A percentile compares a stretch with the other conserved stretches of the same genome.
These are phyloP conservation scores for Acacia crassicarpa DNA, from an alignment of 306 rosid species.

Conservation along the genomic window DNA sequence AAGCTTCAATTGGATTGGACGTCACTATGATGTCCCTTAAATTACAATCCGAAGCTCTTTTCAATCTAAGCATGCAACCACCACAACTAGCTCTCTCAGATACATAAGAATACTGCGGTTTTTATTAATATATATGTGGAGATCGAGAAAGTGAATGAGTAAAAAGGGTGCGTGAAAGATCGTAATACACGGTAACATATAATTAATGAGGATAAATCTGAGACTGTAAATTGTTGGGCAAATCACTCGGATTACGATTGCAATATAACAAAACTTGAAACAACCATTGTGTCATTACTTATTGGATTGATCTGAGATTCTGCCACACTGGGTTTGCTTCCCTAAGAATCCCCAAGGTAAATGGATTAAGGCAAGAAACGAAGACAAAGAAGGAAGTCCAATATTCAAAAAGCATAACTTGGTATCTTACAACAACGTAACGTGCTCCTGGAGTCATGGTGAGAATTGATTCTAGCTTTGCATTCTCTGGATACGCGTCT, in stretches of 20 bases:
- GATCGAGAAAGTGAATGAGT: too few relatives aligned
- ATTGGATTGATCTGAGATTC: not conserved
- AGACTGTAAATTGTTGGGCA: too few relatives aligned
- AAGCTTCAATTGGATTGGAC: too few relatives aligned
- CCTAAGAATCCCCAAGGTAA: not conserved
- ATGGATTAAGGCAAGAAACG: not conserved
- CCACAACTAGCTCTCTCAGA: too few relatives aligned
- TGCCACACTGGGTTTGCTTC: not conserved
- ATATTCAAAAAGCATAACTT: not conserved
- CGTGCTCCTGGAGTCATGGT: constrained; percentile 19
- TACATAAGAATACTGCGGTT: too few relatives aligned
- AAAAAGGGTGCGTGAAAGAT: too few relatives aligned
- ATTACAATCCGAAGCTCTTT: too few relatives aligned
- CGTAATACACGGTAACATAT: too few relatives aligned
- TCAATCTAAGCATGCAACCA: too few relatives aligned
- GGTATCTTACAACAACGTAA: not conserved
- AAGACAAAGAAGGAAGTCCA: not conserved
- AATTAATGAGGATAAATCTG: too few relatives aligned
- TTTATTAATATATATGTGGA: too few relatives aligned
- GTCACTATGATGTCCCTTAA: too few relatives aligned
- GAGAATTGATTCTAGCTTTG: constrained; percentile 47
- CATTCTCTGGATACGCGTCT: constrained; percentile 30
- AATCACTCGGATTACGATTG: not conserved
- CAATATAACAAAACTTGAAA: not conserved
- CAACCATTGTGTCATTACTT: not conserved